Evolutionary conservation across 2,329 filamentous ascomycete genomes (phyloP), one percentile per base, ranked within the genome.

Genomic region (Lachnellula willkommii): DNA sequence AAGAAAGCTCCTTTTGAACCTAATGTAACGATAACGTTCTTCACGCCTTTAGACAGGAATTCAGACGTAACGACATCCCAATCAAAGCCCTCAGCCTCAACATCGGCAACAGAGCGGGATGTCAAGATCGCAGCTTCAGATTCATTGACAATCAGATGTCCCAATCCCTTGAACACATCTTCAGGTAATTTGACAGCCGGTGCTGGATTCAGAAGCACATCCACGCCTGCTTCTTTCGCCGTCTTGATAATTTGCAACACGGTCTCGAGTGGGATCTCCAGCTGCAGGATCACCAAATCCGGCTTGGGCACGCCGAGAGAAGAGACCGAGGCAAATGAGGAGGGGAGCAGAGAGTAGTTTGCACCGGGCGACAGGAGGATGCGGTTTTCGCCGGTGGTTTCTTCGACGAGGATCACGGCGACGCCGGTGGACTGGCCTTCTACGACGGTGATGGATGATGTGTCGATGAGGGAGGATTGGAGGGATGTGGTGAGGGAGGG

Each of bases 101-200:
- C 65, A 1, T 68, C 71, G 12, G 69, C 64, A 3, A 73, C 66
- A 1, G 67, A 66, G 4, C 70, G 69, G 1, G 81, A 83, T 0
- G 82, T 84, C 53, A 95, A 79, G 50, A 92, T 81, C 8, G 85
- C 81, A 2, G 91, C 89, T 74, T 96, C 92, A 1, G 87, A 94
- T 75, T 96, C 92, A 68, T 97, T 96, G 65, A 96, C 82, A 50
- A 96, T 82, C 45, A 96, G 77, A 66, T 95, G 90, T 43, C 84
- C 83, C 35, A 96, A 79, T 1, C 81, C 82, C 6, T 70, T 65
- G 68, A 88, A 94, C 8, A 83, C 84, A 28, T 82, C 77, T 0
- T 76, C 76, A 1, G 89, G 90, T 3, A 96, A 73, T 8, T 74
- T 71, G 46, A 85, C 79, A 3, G 91, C 90, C 4, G 88, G 88